Conservation (phyloP, 2,329 filamentous ascomycete species). For the Coleophoma crateriformis region DNA sequence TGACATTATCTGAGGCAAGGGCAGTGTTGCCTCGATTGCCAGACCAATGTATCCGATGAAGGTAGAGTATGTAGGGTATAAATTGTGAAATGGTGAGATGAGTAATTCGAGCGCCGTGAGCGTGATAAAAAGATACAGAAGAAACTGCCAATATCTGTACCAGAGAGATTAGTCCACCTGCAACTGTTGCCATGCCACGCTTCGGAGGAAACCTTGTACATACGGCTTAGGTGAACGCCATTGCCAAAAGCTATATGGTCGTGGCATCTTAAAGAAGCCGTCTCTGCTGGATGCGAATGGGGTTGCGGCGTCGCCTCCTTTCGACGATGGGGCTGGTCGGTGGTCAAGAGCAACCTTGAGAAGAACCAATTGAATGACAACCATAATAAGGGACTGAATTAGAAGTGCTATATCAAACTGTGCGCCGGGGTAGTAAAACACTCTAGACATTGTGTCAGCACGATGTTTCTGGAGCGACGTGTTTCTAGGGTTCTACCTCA, state of each 20-base stretch:
- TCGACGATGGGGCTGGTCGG: conserved; percentile 52
- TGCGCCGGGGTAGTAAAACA: conserved; percentile 66
- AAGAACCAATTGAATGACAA: conserved; percentile 55
- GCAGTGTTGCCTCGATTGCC: conserved; percentile 74
- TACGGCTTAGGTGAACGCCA: conserved; percentile 68
- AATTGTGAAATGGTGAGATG: conserved; percentile 47
- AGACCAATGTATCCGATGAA: conserved; percentile 71
- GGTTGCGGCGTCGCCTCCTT: conserved; percentile 51
- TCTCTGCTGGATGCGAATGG: conserved; percentile 51
- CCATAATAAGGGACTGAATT: conserved; percentile 61
- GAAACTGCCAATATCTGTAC: conserved; percentile 69
- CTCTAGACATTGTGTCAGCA: conserved; percentile 33
- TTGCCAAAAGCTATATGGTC: conserved; percentile 79
- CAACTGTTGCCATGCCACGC: too few relatives aligned
- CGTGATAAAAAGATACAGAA: conserved; percentile 59
- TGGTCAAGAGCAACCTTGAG: conserved; percentile 66
- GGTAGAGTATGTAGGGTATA: conserved; percentile 62
- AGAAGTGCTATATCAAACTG: conserved; percentile 59
- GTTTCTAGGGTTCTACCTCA: conserved; percentile 41
- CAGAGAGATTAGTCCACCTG: too few relatives aligned
- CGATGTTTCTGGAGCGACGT: background rate
- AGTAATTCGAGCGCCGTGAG: conserved; percentile 63
- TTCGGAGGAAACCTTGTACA: conserved; percentile 3
- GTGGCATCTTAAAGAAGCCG: conserved; percentile 30
- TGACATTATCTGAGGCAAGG: conserved; percentile 70